These are phyloP conservation scores for Sporisorium sorghi DNA, from an alignment of 1,284 basidiomycete genomes.

Conservation along the genomic window DNA sequence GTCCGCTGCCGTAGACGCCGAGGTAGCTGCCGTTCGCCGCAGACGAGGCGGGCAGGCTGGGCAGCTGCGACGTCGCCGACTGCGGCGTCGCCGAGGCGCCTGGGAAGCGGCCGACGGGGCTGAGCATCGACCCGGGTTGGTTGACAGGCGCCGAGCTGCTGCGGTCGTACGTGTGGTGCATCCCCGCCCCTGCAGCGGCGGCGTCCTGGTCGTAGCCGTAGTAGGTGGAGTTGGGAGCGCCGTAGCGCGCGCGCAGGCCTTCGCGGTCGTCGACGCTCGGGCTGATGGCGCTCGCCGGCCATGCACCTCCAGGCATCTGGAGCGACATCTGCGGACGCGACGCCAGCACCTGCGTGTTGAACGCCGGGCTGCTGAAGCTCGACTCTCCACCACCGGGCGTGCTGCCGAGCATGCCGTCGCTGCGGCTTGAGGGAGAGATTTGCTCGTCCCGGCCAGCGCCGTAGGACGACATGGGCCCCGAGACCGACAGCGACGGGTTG, in stretches of 20 bases:
- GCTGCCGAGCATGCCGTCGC: constrained; percentile 41
- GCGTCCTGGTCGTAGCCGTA: constrained; percentile 46
- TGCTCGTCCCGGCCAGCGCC: constrained; percentile 41
- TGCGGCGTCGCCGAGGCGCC: constrained; percentile 29
- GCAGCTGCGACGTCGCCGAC: constrained; percentile 41
- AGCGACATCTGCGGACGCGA: constrained; percentile 47
- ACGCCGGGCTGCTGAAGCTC: constrained; percentile 45
- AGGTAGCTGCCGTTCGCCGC: constrained; percentile 39
- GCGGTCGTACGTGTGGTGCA: constrained; percentile 44
- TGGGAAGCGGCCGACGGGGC: constrained; percentile 39
- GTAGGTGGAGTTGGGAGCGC: constrained; percentile 24
- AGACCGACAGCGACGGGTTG: constrained; percentile 30
- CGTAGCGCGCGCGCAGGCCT: constrained; percentile 31
- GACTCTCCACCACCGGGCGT: constrained; percentile 39
- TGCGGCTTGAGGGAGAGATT: constrained; percentile 37
- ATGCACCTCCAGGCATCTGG: constrained; percentile 36
- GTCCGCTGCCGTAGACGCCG: constrained; percentile 33
- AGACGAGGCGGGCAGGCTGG: constrained; percentile 16
- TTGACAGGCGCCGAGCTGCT: constrained; percentile 39
- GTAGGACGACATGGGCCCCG: constrained; percentile 30
- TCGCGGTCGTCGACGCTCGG: constrained; percentile 43
- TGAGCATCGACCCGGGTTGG: constrained; percentile 39
- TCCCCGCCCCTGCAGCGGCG: no score
- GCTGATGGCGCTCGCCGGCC: constrained; percentile 30
- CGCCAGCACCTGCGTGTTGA: constrained; percentile 28